Percentiles rank a stretch among this genome's conserved stretches.
Evolutionary conservation across 139 green algal species (phyloP).

Genomic region (Zygnema cylindricum): DNA sequence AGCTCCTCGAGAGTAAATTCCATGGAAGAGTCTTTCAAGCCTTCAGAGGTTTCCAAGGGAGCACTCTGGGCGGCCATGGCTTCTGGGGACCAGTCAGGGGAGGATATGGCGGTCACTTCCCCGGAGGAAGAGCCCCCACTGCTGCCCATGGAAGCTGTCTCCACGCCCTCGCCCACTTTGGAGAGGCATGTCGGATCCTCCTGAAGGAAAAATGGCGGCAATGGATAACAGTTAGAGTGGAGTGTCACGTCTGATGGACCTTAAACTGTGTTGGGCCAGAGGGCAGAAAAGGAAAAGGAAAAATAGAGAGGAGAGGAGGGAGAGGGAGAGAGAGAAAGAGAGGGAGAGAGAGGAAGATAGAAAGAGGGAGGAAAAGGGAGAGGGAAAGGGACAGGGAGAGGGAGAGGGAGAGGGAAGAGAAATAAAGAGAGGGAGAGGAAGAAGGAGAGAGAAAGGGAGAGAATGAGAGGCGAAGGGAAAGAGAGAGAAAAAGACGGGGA

Average conservation of each 20-base stretch:
- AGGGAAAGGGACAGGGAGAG: not conserved
- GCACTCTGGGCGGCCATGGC: not conserved
- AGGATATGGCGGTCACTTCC: not conserved
- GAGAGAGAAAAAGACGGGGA: too few species aligned
- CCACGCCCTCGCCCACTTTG: not conserved
- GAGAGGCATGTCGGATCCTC: not conserved
- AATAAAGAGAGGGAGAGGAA: too few species aligned
- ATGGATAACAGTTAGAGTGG: too few species aligned
- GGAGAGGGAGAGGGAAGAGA: conserved; percentile 1
- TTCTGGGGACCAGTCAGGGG: not conserved
- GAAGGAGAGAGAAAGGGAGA: too few species aligned
- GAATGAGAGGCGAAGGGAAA: too few species aligned
- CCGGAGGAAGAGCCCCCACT: not conserved
- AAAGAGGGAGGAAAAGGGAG: not conserved
- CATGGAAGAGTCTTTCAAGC: not conserved
- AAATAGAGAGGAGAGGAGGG: too few species aligned
- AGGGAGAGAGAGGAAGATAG: conserved; percentile 8
- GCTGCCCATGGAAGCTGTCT: not conserved
- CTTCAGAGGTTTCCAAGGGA: not conserved
- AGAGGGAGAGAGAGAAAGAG: too few species aligned
- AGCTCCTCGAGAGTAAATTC: not conserved
- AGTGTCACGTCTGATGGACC: too few species aligned
- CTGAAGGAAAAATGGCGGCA: too few species aligned
- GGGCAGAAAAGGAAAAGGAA: too few species aligned
- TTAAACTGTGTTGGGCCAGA: too few species aligned